Percentiles rank a stretch among this genome's conserved stretches.
Evolutionary conservation across 2,329 filamentous ascomycete species (phyloP).

Genomic region (Arachnomyces sp.): DNA sequence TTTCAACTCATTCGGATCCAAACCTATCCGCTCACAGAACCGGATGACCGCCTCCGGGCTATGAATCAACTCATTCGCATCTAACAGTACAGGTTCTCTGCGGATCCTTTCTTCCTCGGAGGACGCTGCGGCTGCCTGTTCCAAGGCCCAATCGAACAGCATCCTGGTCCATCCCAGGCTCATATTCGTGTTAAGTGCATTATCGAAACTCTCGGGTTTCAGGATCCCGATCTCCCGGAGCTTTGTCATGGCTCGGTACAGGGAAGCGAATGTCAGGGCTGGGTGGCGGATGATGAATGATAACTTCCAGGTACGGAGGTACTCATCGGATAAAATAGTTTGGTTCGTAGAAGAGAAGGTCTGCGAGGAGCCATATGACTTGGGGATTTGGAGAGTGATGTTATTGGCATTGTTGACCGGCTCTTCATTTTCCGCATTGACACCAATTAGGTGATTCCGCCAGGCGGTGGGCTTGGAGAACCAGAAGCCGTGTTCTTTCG

Average conservation of each 20-base stretch:
- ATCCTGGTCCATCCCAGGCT: slow-evolving; percentile 24
- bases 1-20: slow-evolving; percentile 24
- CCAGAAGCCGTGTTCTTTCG: slow-evolving; percentile 31
- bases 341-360: slow-evolving; percentile 23
- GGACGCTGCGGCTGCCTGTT: no score
- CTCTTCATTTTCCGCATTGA: not conserved
- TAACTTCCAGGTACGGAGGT: slow-evolving; percentile 25
- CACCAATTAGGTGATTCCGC: slow-evolving; percentile 9
- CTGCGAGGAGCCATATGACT: slow-evolving; percentile 10
- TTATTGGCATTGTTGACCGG: slow-evolving; percentile 9
- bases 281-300: slow-evolving; percentile 35
- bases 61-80: slow-evolving; percentile 34
- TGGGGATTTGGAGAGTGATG: slow-evolving; percentile 12
- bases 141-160: slow-evolving; percentile 26
- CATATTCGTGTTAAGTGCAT: slow-evolving; percentile 17
- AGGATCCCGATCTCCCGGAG: slow-evolving; percentile 11
- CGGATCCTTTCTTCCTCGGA: slow-evolving; percentile 18
- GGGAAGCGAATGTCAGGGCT: slow-evolving; percentile 31
- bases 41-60: slow-evolving; percentile 21
- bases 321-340: slow-evolving; percentile 29
- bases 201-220: slow-evolving; percentile 12
- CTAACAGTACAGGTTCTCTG: slow-evolving; percentile 25
- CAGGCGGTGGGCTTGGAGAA: slow-evolving; percentile 18
- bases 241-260: slow-evolving; percentile 25
- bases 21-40: slow-evolving; percentile 17